A percentile compares a stretch with the other conserved stretches of the same genome.
These are phyloP conservation scores for Saccharomyces hybrid DNA, from an alignment of 1,139 yeast species.

Conservation along the genomic window DNA sequence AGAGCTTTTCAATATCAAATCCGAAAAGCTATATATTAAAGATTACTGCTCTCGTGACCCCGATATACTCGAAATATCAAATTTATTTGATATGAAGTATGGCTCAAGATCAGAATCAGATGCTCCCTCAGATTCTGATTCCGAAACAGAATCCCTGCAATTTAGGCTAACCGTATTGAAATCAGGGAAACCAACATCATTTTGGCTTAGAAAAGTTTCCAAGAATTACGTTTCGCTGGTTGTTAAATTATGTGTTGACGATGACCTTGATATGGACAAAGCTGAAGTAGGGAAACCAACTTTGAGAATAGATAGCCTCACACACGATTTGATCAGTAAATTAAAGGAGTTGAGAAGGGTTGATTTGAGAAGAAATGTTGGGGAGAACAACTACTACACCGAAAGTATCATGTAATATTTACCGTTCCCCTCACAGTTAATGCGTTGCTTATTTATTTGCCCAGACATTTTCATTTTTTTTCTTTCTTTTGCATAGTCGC, in stretches of 20 bases:
- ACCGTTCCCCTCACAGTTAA: neutral
- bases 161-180: slow-evolving; percentile 20
- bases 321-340: slow-evolving; percentile 2
- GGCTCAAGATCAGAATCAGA: slow-evolving; percentile 10
- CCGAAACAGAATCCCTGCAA: slow-evolving; percentile 7
- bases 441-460: slow-evolving; percentile 2
- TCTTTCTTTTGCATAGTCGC: neutral
- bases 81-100: slow-evolving; percentile 13
- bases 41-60: slow-evolving; percentile 9
- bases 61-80: slow-evolving; percentile 20
- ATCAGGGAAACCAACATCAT: slow-evolving; percentile 15
- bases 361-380: slow-evolving; percentile 27
- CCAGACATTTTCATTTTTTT: neutral
- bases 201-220: slow-evolving; percentile 12
- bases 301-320: slow-evolving; percentile 3
- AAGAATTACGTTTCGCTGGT: slow-evolving; percentile 15
- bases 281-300: slow-evolving; percentile 3
- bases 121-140: slow-evolving; percentile 1
- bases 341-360: slow-evolving; percentile 15
- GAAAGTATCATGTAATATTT: neutral
- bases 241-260: slow-evolving; percentile 13
- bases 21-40: slow-evolving; percentile 9
- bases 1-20: slow-evolving; percentile 20
- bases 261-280: slow-evolving; percentile 6
- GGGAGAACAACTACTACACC: slow-evolving; percentile 22